Base-by-base conservation (phyloP, 208 protist genomes). In the Porcisia deanei region DNA sequence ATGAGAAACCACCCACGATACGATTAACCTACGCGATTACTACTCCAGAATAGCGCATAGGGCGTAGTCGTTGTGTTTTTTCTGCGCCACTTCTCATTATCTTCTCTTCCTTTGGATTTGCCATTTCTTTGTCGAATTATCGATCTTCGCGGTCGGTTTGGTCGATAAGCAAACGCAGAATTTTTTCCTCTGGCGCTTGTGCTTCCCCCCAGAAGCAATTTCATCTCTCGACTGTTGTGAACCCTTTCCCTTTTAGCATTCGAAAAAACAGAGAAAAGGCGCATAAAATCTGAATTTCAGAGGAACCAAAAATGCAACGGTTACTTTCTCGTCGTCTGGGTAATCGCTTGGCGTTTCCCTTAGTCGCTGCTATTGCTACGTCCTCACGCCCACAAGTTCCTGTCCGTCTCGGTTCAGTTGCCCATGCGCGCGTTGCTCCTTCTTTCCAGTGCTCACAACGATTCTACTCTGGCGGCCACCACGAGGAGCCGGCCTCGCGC, bases 401-500 rank as follows among this genome's bases (percentile, higher is more conserved):
- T n/a, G 52, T 58, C 47, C 61, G 71, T 68, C n/a, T 34, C n/a
- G 22, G 55, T 9, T 41, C 79, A 25, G 30, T 41, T 20, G 55
- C 63, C 59, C 25, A 52, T 66, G 25, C 73, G 9, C 43, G 71
- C 39, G 53, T 57, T 37, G 20, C 43, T 8, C 69, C 64, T 2
- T 61, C 63, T 43, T 73, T 66, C 79, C 52, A 59, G 43, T 61
- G 60, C 79, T 80, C 79, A 67, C 8, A 77, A n/a, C 88, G 92
- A 2, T 89, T 89, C 57, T 94, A 94, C 75, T 88, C 87, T 2
- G 82, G 78, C 71, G 87, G 81, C 54, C 85, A 85, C 49, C 82
- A 96, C 45, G 86, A 93, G 69, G 90, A 91, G 66, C 76, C 63
- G 9, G 78, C 89, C 14, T 79, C 90, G 16, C 90, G 92, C 64